Evolutionary conservation across 2,329 filamentous ascomycete genomes (phyloP).

Genomic region (Fusarium robinianum): DNA sequence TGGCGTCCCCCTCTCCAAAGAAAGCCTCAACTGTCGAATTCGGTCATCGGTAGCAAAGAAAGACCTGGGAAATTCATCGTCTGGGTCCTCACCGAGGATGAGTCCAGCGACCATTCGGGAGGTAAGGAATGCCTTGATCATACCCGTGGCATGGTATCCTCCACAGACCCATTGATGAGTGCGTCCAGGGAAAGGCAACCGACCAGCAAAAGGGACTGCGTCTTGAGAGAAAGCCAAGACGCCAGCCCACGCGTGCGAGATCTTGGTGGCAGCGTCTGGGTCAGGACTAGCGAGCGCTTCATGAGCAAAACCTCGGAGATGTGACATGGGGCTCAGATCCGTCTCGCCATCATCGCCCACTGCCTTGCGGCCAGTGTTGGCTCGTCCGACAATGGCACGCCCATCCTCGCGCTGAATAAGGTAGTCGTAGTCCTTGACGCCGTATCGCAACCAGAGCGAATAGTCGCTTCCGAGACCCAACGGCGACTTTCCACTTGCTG

Average conservation of each 20-base stretch:
- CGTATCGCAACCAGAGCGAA: conserved; percentile 28
- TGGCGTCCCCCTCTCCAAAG: too few relatives aligned
- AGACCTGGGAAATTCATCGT: conserved; percentile 13
- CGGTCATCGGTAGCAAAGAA: too few relatives aligned
- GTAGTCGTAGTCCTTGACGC: conserved; percentile 33
- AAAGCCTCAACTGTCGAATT: too few relatives aligned
- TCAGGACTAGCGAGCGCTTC: background rate
- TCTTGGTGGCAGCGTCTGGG: background rate
- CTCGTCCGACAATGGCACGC: conserved; percentile 22
- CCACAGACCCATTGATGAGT: conserved; percentile 23
- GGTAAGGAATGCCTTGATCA: conserved; percentile 23
- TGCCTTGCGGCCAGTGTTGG: conserved; percentile 19
- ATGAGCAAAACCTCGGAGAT: conserved; percentile 16
- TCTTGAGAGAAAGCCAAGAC: conserved; percentile 27
- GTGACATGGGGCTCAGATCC: conserved; percentile 13
- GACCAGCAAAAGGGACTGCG: conserved; percentile 5
- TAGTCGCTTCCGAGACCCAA: conserved; percentile 4
- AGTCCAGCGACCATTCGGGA: conserved; percentile 5
- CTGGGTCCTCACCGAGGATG: conserved; percentile 1
- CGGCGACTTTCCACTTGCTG: background rate
- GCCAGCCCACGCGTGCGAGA: conserved; percentile 21
- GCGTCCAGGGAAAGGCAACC: conserved; percentile 9
- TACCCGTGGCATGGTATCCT: conserved; percentile 22
- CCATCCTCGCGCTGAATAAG: conserved; percentile 29
- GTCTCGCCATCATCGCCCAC: conserved; percentile 23